Conservation (phyloP, 2,329 filamentous ascomycete species). For the Ophiostoma ulmi region DNA sequence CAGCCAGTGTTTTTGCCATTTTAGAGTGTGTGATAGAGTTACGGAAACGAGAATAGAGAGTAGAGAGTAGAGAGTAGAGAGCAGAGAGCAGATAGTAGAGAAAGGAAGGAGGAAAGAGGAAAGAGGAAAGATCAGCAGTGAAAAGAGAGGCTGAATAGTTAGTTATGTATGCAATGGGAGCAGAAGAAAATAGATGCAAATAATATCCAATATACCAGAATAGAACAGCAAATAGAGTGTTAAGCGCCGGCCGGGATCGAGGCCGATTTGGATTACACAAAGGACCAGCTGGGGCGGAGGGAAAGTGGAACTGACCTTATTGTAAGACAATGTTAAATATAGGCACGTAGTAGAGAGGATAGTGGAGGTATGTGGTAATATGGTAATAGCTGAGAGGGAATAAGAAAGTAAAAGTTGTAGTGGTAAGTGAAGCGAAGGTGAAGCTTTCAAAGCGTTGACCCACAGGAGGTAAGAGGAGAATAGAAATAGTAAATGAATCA, state of each 20-base stretch:
- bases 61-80: background rate
- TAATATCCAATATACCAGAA: background rate
- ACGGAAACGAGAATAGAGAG: background rate
- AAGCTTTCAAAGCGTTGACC: slow-evolving; percentile 4
- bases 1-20: background rate
- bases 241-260: slow-evolving; percentile 16
- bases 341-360: background rate
- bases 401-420: background rate
- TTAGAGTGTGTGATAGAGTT: background rate
- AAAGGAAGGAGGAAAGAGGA: background rate
- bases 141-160: background rate
- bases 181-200: background rate
- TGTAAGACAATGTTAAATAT: slow-evolving; percentile 3
- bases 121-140: background rate
- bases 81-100: background rate
- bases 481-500: background rate
- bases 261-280: slow-evolving; percentile 10
- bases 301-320: slow-evolving; percentile 5
- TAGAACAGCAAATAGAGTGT: background rate
- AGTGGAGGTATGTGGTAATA: background rate
- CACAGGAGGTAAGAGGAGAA: background rate
- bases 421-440: background rate
- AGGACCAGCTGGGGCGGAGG: slow-evolving; percentile 4
- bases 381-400: background rate
- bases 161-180: background rate